Evolutionary conservation across 2,329 filamentous ascomycete species (phyloP), one percentile per base, ranked within the genome.

Genomic region (Rasamsonia emersonii): DNA sequence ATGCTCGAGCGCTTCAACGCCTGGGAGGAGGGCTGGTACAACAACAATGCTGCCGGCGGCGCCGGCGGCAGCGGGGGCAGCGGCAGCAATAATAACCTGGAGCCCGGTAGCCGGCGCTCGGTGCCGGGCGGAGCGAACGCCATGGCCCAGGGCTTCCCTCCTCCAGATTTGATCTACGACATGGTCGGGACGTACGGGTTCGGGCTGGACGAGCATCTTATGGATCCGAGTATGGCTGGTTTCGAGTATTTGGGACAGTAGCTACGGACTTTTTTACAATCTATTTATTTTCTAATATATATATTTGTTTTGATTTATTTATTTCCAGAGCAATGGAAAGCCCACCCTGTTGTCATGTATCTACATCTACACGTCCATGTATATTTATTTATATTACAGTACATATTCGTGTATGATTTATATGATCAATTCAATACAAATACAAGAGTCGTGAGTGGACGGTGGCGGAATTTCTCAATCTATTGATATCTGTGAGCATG

Each of bases 131-230:
- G 57, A 14, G 51, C 56, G 9, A 61, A 61, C 37, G 56, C 56
- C 2, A 59, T 61, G 56, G 56, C 56, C 1, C 57, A 61, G 33
- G 56, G 56, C 5, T 59, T 59, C 25, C 57, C 57, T 5, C 56
- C 58, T 3, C 58, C 57, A 5, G 58, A 61, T 39, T 34, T 61
- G 38, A 61, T 61, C 20, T 61, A 60, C 36, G 56, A 58, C 28
- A 61, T 61, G 58, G 57, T 61, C n/a, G 58, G 58, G 11, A 60
- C 58, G 10, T 61, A 61, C 42, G 58, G 58, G 9, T 61, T 61
- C 33, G 57, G 57, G 5, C 41, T 61, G 20, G 58, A 61, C 28
- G 58, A 61, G 42, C 58, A 61, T 37, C 38, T 61, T 32, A 45
- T 61, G 24, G 58, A 61, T 43, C 58, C 58, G 9, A 61, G 54